These are phyloP conservation scores for Selaginella tamariscina DNA, from an alignment of 75 land plant species.

Conservation along the genomic window DNA sequence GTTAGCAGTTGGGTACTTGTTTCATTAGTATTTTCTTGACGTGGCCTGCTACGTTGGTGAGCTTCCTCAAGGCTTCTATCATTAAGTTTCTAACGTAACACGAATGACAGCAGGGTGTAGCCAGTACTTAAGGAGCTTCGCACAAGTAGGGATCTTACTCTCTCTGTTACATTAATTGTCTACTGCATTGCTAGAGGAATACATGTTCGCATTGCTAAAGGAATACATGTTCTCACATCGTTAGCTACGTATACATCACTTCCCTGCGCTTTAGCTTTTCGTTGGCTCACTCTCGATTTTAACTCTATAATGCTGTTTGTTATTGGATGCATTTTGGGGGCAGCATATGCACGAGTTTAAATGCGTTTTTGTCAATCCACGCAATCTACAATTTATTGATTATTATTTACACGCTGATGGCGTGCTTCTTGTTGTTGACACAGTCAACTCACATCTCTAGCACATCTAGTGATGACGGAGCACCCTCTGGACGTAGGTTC, in stretches of 20 bases:
- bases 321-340: not conserved
- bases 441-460: not conserved
- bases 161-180: not conserved
- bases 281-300: not conserved
- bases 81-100: too few relatives aligned
- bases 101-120: too few relatives aligned
- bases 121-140: not conserved
- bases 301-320: not conserved
- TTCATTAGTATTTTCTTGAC: not conserved
- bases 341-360: not conserved
- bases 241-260: not conserved
- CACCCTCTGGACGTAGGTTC: not conserved
- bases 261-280: not conserved
- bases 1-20: not conserved
- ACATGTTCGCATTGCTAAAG: too few relatives aligned
- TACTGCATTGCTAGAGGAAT: not conserved
- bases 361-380: not conserved
- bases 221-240: not conserved
- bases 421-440: too few relatives aligned
- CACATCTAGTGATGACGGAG: not conserved
- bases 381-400: not conserved
- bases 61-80: too few relatives aligned
- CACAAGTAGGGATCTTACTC: not conserved
- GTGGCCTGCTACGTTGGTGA: not conserved
- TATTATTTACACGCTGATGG: not conserved